These are phyloP conservation scores for Cardamine occulta DNA, from an alignment of 345 rosid genomes.

Conservation along the genomic window DNA sequence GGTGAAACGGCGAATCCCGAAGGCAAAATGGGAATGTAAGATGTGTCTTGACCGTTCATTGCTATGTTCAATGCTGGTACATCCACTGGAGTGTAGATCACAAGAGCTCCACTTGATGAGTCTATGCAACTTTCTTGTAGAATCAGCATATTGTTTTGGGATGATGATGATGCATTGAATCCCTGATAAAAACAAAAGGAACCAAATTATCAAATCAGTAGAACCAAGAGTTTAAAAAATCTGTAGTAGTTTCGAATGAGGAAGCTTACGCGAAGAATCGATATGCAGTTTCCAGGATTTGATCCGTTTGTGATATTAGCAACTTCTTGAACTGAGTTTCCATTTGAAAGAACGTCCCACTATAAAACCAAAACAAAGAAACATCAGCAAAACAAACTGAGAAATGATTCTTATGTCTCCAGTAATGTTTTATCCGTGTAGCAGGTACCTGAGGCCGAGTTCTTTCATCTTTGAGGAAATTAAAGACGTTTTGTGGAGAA, in stretches of 20 bases:
- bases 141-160: conserved; percentile 85
- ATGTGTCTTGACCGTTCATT: conserved; percentile 91
- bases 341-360: conserved; percentile 97
- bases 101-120: conserved; percentile 68
- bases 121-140: conserved; percentile 97
- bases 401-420: background rate
- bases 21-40: conserved; percentile 77
- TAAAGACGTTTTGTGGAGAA: conserved; percentile 71
- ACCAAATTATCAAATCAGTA: background rate
- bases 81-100: conserved; percentile 87
- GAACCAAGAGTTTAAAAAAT: conserved; percentile 1
- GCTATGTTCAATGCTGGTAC: conserved; percentile 75
- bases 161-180: conserved; percentile 64
- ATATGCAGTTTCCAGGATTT: conserved; percentile 90
- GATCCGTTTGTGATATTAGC: conserved; percentile 88
- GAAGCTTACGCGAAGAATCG: conserved; percentile 81
- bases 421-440: background rate
- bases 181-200: conserved; percentile 51
- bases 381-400: background rate
- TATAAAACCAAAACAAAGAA: conserved; percentile 11
- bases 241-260: background rate
- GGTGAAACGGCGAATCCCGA: conserved; percentile 86
- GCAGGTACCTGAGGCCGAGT: conserved; percentile 75
- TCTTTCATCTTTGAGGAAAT: conserved; percentile 91
- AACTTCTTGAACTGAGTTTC: conserved; percentile 87